phyloP scores from a whole-genome alignment of 169 alveolate genomes.

The Amoebophrya sp. region DNA sequence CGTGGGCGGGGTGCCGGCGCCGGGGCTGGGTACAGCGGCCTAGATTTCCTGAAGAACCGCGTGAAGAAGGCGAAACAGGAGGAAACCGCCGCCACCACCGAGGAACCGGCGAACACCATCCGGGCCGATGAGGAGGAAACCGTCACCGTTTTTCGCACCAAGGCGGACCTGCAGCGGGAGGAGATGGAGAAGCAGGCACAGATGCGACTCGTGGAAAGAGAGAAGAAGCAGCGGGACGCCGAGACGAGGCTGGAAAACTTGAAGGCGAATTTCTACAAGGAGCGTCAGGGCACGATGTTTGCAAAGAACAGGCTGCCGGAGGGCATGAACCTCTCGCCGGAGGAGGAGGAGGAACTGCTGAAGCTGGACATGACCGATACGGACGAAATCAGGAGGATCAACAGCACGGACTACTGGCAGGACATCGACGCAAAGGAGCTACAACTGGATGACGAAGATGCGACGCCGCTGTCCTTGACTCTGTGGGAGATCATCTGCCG shows the following conservation, averaged over 20 bases:
- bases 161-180: background rate
- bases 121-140: background rate
- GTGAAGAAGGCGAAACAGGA: background rate
- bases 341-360: too few relatives aligned
- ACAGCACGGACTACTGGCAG: too few relatives aligned
- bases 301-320: too few relatives aligned
- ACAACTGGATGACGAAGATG: background rate
- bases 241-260: background rate
- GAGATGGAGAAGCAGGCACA: background rate
- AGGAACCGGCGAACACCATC: background rate
- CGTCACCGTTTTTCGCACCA: background rate
- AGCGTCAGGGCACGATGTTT: background rate
- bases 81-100: background rate
- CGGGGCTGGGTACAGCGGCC: background rate
- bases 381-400: too few relatives aligned
- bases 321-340: too few relatives aligned
- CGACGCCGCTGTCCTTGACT: background rate
- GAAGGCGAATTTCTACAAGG: background rate
- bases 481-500: conserved; percentile 17
- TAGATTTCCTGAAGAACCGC: background rate
- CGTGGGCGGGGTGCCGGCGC: background rate
- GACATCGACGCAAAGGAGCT: background rate
- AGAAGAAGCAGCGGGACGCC: background rate
- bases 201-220: background rate
- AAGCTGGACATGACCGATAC: background rate